Percentiles rank a stretch among this genome's conserved stretches.
Evolutionary conservation across 2,329 filamentous ascomycete genomes (phyloP).

Genomic region (Akanthomyces muscarius): DNA sequence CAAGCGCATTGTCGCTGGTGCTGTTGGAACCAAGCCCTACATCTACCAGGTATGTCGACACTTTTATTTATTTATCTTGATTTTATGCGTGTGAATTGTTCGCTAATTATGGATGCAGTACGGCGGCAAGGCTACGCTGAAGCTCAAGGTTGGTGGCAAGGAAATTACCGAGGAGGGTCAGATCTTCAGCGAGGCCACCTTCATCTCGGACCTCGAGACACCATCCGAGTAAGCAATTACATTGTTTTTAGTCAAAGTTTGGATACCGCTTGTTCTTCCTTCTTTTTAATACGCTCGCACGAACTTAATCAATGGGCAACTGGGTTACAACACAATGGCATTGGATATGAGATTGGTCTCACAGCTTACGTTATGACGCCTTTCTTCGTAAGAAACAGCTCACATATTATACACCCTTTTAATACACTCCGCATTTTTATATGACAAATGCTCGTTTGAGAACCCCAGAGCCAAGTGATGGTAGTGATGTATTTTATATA

Average conservation of each 20-base stretch:
- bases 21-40: conserved; percentile 90
- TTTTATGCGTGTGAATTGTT: background rate
- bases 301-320: conserved; percentile 19
- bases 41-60: conserved; percentile 77
- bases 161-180: conserved; percentile 73
- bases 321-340: conserved; percentile 21
- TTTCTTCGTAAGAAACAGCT: conserved; percentile 12
- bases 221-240: conserved; percentile 33
- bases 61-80: too few species aligned
- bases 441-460: background rate
- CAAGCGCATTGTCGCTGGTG: conserved; percentile 85
- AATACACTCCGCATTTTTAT: conserved; percentile 3
- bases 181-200: conserved; percentile 89
- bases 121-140: conserved; percentile 65
- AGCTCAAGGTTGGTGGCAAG: conserved; percentile 79
- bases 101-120: conserved; percentile 52
- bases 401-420: conserved; percentile 18
- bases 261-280: background rate
- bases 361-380: conserved; percentile 22
- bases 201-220: conserved; percentile 59
- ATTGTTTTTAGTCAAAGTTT: background rate
- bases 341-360: conserved; percentile 25
- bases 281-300: conserved; percentile 9
- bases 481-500: background rate
- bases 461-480: background rate